These are phyloP conservation scores for Didymella exigua DNA, from an alignment of 2,329 filamentous ascomycete genomes.

Conservation along the genomic window DNA sequence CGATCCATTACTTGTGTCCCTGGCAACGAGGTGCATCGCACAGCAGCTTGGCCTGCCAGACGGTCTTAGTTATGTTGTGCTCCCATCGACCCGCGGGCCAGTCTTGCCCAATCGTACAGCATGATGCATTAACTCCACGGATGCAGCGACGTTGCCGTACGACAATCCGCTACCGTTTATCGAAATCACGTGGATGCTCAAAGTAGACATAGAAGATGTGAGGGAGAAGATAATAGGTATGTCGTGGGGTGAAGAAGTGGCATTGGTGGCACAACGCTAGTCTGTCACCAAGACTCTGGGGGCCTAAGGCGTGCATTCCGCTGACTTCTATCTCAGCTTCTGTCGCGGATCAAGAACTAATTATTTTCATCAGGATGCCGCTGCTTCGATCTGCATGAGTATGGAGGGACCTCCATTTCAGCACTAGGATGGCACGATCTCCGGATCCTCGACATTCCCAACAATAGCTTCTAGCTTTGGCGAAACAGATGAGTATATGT, in stretches of 20 bases:
- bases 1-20: slow-evolving; percentile 16
- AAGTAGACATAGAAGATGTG: neutral
- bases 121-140: slow-evolving; percentile 19
- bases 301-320: neutral
- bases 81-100: slow-evolving; percentile 18
- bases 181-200: neutral
- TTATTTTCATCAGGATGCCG: neutral
- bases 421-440: neutral
- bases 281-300: neutral
- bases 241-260: neutral
- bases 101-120: slow-evolving; percentile 25
- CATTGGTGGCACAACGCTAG: neutral
- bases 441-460: neutral
- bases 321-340: neutral
- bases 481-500: neutral
- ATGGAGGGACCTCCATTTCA: neutral
- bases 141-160: slow-evolving; percentile 17
- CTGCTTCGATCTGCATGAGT: neutral
- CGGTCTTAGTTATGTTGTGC: slow-evolving; percentile 21
- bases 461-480: neutral
- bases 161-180: neutral
- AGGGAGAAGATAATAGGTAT: neutral
- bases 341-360: neutral
- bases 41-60: slow-evolving; percentile 1
- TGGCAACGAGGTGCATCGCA: slow-evolving; percentile 1